Base-by-base conservation (phyloP, 805 yeast genomes). In the Clavispora santaluciae region DNA sequence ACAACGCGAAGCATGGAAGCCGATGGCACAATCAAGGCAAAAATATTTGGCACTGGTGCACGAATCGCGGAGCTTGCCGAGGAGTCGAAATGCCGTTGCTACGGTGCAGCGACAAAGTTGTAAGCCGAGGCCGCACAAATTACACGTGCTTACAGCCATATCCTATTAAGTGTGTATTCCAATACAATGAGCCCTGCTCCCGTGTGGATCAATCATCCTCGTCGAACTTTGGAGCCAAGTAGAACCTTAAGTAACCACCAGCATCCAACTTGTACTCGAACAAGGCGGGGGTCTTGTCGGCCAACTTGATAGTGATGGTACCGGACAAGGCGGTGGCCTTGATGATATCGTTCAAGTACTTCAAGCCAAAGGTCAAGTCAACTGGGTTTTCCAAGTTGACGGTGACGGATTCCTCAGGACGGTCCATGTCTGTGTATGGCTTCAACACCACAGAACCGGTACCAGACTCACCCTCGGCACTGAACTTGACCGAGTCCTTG, bases 151-250 rank as follows among this genome's bases (percentile, higher is more conserved):
- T 16, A 6, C 16, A 25, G 6, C 30, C 7, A 18, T 26, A 26
- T 23, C 30, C 30, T 26, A 26, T 26, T 26, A 26, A 26, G 30
- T 26, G 29, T 25, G 30, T 26, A 26, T 26, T 26, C 30, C 30
- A 15, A 26, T 26, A 26, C 30, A 26, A 26, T 26, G 30, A 26
- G 30, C 30, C 30, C 30, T 26, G 30, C 30, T 26, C 30, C 30
- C 30, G 29, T 26, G 30, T 15, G 30, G 30, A 26, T 26, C 13
- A 79, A 50, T 86, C 93, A 49, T 86, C 95, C 49, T 90, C 98
- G 51, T 86, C 96, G 62, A 93, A 88, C 76, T 93, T 91, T 45
- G 99, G 99, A 54, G 99, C 99, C 64, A 93, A 77, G 78, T 86
- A 93, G 78, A 86, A 93, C 63, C 96, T 83, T 63, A 93, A 73